Percentiles rank a stretch among this genome's conserved stretches.
phyloP scores from a whole-genome alignment of 1,139 yeast species.

The Pichia sp. region DNA sequence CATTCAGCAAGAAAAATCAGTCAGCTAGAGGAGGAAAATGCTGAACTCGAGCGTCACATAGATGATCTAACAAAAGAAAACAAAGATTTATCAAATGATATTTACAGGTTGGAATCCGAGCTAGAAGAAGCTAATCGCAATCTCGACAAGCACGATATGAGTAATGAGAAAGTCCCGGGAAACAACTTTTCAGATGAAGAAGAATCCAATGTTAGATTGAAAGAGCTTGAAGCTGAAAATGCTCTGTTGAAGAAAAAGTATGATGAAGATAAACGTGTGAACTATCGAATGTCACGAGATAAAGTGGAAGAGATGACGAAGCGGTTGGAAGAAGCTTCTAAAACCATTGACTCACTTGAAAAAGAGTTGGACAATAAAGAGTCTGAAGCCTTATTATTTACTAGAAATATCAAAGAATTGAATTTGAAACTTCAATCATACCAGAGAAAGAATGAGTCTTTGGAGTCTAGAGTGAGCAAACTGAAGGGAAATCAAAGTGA shows the following conservation, averaged over 20 bases:
- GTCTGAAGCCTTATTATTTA: background rate
- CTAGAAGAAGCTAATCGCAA: constrained; percentile 19
- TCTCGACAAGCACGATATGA: constrained; percentile 1
- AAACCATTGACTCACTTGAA: constrained; percentile 15
- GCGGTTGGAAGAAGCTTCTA: constrained; percentile 15
- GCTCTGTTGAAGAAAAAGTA: constrained; percentile 14
- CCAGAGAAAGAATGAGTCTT: constrained; percentile 5
- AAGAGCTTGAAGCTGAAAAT: constrained; percentile 22
- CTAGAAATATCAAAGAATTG: constrained; percentile 10
- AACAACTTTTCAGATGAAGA: constrained; percentile 19
- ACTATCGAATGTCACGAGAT: constrained; percentile 10
- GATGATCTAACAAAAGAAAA: constrained; percentile 7
- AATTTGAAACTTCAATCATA: constrained; percentile 9
- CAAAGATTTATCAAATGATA: background rate
- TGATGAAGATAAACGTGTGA: constrained; percentile 9
- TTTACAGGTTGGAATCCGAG: constrained; percentile 13
- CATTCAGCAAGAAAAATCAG: constrained; percentile 19
- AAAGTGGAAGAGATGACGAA: constrained; percentile 14
- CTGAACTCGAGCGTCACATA: constrained; percentile 8
- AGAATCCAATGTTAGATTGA: constrained; percentile 14
- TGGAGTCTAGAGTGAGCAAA: constrained; percentile 3
- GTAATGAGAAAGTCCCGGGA: constrained; percentile 16
- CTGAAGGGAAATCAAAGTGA: constrained; percentile 3
- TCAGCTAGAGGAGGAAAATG: constrained; percentile 9
- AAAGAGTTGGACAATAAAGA: constrained; percentile 13